These are phyloP conservation scores for Candida silvicultrix DNA, from an alignment of 805 yeast species.

Conservation along the genomic window DNA sequence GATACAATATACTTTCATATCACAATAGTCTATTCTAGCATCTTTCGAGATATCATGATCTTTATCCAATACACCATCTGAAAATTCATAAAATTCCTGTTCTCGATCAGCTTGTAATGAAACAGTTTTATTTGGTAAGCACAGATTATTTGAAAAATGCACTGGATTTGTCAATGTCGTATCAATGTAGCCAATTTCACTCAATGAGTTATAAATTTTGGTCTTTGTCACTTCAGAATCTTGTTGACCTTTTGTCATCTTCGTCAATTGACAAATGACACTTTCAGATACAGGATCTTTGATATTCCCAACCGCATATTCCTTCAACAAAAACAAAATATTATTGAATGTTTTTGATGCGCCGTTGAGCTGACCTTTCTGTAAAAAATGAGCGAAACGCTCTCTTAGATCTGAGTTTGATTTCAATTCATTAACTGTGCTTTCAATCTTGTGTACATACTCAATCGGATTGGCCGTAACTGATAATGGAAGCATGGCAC, in stretches of 20 bases:
- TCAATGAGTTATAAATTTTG: constrained; percentile 44
- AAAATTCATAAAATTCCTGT: constrained; percentile 32
- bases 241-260: constrained; percentile 18
- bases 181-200: constrained; percentile 23
- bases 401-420: constrained; percentile 18
- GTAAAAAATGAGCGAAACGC: constrained; percentile 19
- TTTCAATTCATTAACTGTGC: constrained; percentile 24
- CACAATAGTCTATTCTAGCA: constrained; percentile 34
- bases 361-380: constrained; percentile 3
- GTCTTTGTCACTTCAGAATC: constrained; percentile 44
- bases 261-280: constrained; percentile 34
- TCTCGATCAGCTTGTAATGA: constrained; percentile 38
- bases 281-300: constrained; percentile 43
- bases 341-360: constrained; percentile 23
- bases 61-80: constrained; percentile 18
- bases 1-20: constrained; percentile 67
- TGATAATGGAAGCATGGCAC: constrained; percentile 32
- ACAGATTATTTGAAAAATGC: constrained; percentile 40
- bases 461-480: constrained; percentile 38
- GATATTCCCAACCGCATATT: constrained; percentile 50
- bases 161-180: constrained; percentile 36
- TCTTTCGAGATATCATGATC: constrained; percentile 10
- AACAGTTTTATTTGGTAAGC: constrained; percentile 36
- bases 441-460: constrained; percentile 28
- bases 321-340: constrained; percentile 40